These are phyloP conservation scores for Plantago elongata DNA, from an alignment of 257 asterid species.

Conservation along the genomic window DNA sequence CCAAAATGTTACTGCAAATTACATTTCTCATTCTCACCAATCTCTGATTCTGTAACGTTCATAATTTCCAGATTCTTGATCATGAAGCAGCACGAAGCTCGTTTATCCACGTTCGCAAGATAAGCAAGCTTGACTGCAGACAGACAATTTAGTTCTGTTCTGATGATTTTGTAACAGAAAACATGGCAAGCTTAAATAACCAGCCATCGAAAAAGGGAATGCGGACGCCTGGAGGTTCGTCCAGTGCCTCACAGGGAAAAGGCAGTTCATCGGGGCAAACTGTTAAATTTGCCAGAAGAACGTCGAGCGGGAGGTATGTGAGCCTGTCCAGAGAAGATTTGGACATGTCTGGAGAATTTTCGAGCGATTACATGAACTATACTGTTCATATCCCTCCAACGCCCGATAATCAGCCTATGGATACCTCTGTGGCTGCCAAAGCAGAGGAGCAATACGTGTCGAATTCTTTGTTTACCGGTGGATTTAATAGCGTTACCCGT, in stretches of 20 bases:
- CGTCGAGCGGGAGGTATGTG: conserved; percentile 78
- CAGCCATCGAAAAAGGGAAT: conserved; percentile 56
- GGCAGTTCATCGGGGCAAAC: conserved; percentile 42
- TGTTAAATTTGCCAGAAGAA: conserved; percentile 73
- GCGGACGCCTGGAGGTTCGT: conserved; percentile 24
- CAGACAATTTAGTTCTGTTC: too few relatives aligned
- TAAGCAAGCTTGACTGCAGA: too few relatives aligned
- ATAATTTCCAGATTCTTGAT: too few relatives aligned
- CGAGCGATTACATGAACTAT: conserved; percentile 64
- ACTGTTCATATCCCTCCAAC: conserved; percentile 88
- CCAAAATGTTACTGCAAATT: not conserved
- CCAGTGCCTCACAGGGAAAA: conserved; percentile 22
- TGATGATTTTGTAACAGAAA: not conserved
- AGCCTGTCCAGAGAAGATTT: conserved; percentile 69
- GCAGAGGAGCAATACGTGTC: conserved; percentile 91
- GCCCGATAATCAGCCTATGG: conserved; percentile 85
- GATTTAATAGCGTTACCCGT: conserved; percentile 79
- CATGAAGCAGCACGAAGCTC: too few relatives aligned
- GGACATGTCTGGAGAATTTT: conserved; percentile 63
- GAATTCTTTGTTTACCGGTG: conserved; percentile 77
- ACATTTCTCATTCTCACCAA: not conserved
- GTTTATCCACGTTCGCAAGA: too few relatives aligned
- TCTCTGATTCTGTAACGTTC: too few relatives aligned
- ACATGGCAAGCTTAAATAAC: conserved; percentile 43
- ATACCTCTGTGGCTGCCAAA: conserved; percentile 59